Conservation (phyloP, 2,329 filamentous ascomycete species). For the Trichophyton equinum region DNA sequence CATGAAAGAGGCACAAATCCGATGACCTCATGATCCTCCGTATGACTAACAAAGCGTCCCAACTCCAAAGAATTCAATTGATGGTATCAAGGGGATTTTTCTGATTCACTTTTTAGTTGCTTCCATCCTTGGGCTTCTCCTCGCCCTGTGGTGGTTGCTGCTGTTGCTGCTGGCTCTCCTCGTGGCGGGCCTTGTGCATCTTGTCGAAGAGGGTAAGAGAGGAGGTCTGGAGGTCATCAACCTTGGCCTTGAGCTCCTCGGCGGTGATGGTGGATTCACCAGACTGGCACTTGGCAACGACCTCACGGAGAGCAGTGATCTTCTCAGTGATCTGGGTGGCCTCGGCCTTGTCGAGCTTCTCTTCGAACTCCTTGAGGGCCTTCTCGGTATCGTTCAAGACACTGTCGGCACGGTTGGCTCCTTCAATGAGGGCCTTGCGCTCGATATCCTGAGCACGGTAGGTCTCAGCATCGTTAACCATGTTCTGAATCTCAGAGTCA, state of each 20-base stretch:
- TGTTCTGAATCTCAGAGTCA: conserved; percentile 85
- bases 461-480: conserved; percentile 97
- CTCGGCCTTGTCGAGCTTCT: conserved; percentile 94
- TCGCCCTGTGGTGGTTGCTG: conserved; percentile 46
- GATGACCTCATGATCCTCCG: too few species aligned
- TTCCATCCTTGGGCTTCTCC: conserved; percentile 47
- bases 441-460: conserved; percentile 92
- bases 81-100: too few species aligned
- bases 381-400: conserved; percentile 97
- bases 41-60: too few species aligned
- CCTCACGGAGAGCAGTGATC: conserved; percentile 72
- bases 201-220: conserved; percentile 97
- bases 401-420: conserved; percentile 92
- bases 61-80: too few species aligned
- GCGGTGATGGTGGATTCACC: conserved; percentile 78
- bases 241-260: conserved; percentile 95
- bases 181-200: conserved; percentile 91
- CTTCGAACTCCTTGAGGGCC: conserved; percentile 90
- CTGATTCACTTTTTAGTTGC: conserved; percentile 24
- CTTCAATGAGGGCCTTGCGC: conserved; percentile 88
- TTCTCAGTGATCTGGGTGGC: conserved; percentile 88
- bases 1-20: too few species aligned
- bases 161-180: conserved; percentile 46
- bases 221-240: conserved; percentile 90
- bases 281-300: conserved; percentile 85